These are phyloP conservation scores for apple (Malus domestica) DNA, from an alignment of 306 rosid genomes.

Conservation along the genomic window ASM211411v1 NC_041794.1:6449001-6449500, in stretches of 20 bases:
- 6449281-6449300: neutral
- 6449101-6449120: neutral
- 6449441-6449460: neutral
- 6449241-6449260: neutral
- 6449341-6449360: neutral
- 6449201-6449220: neutral
- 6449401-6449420: neutral
- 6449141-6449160: neutral
- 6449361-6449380: neutral
- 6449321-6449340: neutral
- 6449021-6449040: neutral
- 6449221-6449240: neutral
- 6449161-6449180: neutral
- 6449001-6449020: neutral
- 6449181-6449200: neutral
- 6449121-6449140: neutral
- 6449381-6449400: neutral
- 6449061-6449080: neutral
- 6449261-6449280: neutral
- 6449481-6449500: neutral
- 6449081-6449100: neutral
- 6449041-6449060: neutral
- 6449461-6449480: neutral
- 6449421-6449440: neutral
- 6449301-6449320: neutral